phyloP scores from a whole-genome alignment of 495 filamentous ascomycete species.

The Gamarada debralockiae region DNA sequence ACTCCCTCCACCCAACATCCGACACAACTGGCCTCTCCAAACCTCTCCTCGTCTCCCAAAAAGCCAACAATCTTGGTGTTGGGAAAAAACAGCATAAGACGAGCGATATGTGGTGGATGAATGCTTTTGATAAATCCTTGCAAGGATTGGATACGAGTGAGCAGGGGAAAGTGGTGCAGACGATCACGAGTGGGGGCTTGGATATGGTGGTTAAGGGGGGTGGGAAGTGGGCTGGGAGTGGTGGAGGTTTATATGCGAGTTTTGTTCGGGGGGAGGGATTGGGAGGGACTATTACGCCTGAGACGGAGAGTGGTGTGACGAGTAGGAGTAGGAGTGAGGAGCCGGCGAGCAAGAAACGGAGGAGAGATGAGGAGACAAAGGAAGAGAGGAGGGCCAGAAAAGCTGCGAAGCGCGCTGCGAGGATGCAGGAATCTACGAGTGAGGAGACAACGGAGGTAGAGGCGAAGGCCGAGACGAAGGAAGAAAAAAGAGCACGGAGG shows the following conservation, averaged over 20 bases:
- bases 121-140: constrained; percentile 74
- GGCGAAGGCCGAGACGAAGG: constrained; percentile 29
- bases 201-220: constrained; percentile 42
- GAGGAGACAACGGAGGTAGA: constrained; percentile 29
- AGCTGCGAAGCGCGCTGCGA: constrained; percentile 32
- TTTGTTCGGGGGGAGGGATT: constrained; percentile 76
- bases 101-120: constrained; percentile 75
- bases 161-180: constrained; percentile 43
- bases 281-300: constrained; percentile 55
- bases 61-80: constrained; percentile 64
- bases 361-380: constrained; percentile 30
- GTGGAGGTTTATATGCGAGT: constrained; percentile 70
- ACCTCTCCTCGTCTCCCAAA: constrained; percentile 65
- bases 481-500: constrained; percentile 33
- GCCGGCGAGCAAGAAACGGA: constrained; percentile 24
- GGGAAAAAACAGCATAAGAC: constrained; percentile 64
- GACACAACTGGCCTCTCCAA: constrained; percentile 61
- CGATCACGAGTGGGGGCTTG: constrained; percentile 45
- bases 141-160: constrained; percentile 60
- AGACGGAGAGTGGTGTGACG: constrained; percentile 22
- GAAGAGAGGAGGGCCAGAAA: constrained; percentile 36
- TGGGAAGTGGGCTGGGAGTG: constrained; percentile 39
- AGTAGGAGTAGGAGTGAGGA: neutral
- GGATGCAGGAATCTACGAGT: constrained; percentile 14
- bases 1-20: constrained; percentile 65